Base-by-base conservation (phyloP, 129 eudicot genomes). In the Artemisia tridentata region DNA sequence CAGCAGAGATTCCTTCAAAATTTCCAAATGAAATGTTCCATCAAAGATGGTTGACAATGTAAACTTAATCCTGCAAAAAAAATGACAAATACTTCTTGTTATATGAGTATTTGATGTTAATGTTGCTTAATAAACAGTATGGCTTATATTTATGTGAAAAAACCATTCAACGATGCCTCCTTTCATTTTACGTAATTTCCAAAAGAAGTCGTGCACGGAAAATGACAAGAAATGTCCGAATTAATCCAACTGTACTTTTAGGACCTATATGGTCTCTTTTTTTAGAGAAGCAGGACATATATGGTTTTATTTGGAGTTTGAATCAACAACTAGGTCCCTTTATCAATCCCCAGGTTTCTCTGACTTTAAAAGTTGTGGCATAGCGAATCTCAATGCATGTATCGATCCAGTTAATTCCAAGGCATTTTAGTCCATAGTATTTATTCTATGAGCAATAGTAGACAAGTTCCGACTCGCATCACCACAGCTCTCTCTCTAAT, bases 1-100 rank as follows among this genome's bases (percentile, higher is more conserved):
- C 77, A 95, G 47, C 80, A 95, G 73, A 63, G 99, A 84, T 78
- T 95, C 99, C 78, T 81, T 95, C 75, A 95, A 75, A 79, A 95
- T 85, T 73, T 95, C 91, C 77, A 88, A 84, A 82, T 82, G 96
- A 76, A 84, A 86, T 47, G 92, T 86, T 41, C 84, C 86, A 67
- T 86, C 87, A 78, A 80, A 80, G 23, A 82, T 84, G 60, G 83
- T 79, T 54, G 88, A 77, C 69, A 80, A 63, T 4, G 78, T 75
- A 67, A 87, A 77, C 75, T 85, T 89, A 78, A 87, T 77, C 88
- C 97, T 91, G 67, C 41, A 6, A 41, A 17, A 69, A 51, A 71
- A 12, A 69, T 51, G 72, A 9, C 21, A 77, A 38, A 38, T 19
- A 10, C 21, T 65, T 18, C 27, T 29, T 18, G 54, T 58, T 69